These are phyloP conservation scores for Suillus weaverae DNA, from an alignment of 768 basidiomycete genomes.

Conservation along the genomic window DNA sequence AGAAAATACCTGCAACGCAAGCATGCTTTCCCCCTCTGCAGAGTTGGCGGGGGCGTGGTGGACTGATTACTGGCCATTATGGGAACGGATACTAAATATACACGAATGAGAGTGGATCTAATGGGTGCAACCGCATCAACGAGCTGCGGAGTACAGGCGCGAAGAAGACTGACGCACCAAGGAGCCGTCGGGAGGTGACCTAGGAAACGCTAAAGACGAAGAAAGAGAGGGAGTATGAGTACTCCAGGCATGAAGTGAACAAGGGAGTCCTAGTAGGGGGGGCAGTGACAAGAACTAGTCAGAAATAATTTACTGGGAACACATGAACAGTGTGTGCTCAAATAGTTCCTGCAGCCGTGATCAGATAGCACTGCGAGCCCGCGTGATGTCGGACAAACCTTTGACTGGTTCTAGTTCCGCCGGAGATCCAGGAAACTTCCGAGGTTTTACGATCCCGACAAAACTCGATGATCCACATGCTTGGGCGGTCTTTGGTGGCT, in stretches of 20 bases:
- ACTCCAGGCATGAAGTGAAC: constrained; percentile 29
- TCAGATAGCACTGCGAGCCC: constrained; percentile 9
- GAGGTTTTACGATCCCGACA: constrained; percentile 9
- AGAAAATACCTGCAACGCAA: constrained; percentile 63
- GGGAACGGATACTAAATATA: constrained; percentile 37
- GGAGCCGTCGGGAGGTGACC: constrained; percentile 3
- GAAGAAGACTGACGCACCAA: constrained; percentile 12
- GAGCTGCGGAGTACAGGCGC: constrained; percentile 3
- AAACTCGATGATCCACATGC: constrained; percentile 2
- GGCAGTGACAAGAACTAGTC: constrained; percentile 8
- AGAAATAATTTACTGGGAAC: constrained; percentile 32
- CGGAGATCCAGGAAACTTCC: constrained; percentile 14
- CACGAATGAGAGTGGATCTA: constrained; percentile 26
- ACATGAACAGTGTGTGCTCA: constrained; percentile 28
- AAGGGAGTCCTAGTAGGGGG: neutral
- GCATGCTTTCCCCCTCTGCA: constrained; percentile 72
- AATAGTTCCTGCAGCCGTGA: constrained; percentile 31
- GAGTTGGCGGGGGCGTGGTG: constrained; percentile 36
- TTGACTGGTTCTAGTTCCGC: constrained; percentile 16
- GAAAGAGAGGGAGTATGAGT: constrained; percentile 25
- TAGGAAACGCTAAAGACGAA: constrained; percentile 10
- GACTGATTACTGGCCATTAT: constrained; percentile 36
- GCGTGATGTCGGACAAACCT: constrained; percentile 27
- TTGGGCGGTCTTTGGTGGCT: constrained; percentile 27
- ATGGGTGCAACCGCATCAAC: constrained; percentile 7